Percentiles rank a stretch among this genome's conserved stretches.
These are phyloP conservation scores for Trichoderma simmonsii DNA, from an alignment of 2,329 filamentous ascomycete genomes.

Conservation along the genomic window DNA sequence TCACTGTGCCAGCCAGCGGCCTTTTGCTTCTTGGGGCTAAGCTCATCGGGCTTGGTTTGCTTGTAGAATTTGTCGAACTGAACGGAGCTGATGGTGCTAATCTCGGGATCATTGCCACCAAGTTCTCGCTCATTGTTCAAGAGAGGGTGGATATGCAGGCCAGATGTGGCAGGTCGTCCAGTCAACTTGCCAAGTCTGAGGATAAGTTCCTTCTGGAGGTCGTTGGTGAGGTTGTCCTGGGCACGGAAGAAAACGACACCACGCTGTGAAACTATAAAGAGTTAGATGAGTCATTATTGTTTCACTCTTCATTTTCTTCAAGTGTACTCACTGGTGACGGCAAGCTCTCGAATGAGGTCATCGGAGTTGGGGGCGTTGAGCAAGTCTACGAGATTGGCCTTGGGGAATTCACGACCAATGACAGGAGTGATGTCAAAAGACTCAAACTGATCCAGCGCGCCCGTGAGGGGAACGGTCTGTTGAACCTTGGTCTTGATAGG, in stretches of 20 bases:
- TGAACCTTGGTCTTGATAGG: constrained; percentile 14
- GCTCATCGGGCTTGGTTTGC: neutral
- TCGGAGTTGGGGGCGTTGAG: constrained; percentile 61
- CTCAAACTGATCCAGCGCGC: constrained; percentile 50
- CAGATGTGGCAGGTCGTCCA: constrained; percentile 53
- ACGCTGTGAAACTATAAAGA: constrained; percentile 57
- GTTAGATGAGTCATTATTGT: neutral
- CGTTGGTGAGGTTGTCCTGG: constrained; percentile 59
- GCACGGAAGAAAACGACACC: constrained; percentile 69
- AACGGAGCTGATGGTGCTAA: constrained; percentile 61
- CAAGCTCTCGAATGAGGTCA: constrained; percentile 61
- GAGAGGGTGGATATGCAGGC: constrained; percentile 60
- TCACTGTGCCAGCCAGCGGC: constrained; percentile 58
- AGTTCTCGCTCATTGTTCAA: constrained; percentile 51
- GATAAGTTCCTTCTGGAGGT: constrained; percentile 63
- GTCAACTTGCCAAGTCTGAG: constrained; percentile 57
- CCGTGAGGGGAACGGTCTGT: constrained; percentile 42
- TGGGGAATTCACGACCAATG: constrained; percentile 61
- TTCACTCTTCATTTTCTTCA: neutral
- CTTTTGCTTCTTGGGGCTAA: constrained; percentile 42
- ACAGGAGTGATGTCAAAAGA: constrained; percentile 58
- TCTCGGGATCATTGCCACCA: constrained; percentile 55
- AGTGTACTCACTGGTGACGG: constrained; percentile 56
- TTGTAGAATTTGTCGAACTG: constrained; percentile 50
- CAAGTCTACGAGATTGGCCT: constrained; percentile 57